Conservation (phyloP, 139 green algal genomes). For the Picochlorum sp. region DNA sequence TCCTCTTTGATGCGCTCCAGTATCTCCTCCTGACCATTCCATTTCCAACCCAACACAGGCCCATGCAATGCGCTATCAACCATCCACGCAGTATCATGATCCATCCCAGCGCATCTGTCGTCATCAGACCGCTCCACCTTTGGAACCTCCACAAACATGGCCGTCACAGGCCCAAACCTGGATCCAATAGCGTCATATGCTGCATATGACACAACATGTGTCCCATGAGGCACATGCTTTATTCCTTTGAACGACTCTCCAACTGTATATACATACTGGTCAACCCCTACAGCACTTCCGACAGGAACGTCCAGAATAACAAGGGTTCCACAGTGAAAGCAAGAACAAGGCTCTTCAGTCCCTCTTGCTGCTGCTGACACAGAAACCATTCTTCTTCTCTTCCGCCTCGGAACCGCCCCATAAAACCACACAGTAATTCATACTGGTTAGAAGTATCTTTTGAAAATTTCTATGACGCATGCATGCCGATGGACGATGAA, state of each 20-base stretch:
- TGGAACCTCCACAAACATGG: slow-evolving; percentile 35
- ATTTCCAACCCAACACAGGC: slow-evolving; percentile 49
- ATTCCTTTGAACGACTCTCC: slow-evolving; percentile 75
- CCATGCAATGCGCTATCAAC: background rate
- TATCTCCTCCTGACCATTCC: slow-evolving; percentile 43
- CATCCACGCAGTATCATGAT: background rate
- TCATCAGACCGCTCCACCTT: slow-evolving; percentile 10
- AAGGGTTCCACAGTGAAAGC: slow-evolving; percentile 45
- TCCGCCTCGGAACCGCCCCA: too few relatives aligned
- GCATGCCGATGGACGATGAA: too few relatives aligned
- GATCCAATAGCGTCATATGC: slow-evolving; percentile 20
- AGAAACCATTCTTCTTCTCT: too few relatives aligned
- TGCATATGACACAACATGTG: slow-evolving; percentile 70
- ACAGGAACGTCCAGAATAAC: slow-evolving; percentile 68
- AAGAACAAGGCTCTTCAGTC: too few relatives aligned
- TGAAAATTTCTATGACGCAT: too few relatives aligned
- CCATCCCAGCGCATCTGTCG: background rate
- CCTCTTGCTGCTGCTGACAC: too few relatives aligned
- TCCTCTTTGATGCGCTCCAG: slow-evolving; percentile 45
- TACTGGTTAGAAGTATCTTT: too few relatives aligned
- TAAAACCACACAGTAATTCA: too few relatives aligned
- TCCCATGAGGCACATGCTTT: slow-evolving; percentile 85
- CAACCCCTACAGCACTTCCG: slow-evolving; percentile 57
- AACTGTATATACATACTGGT: slow-evolving; percentile 58
- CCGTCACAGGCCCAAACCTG: slow-evolving; percentile 37